Evolutionary conservation across 2,329 filamentous ascomycete species (phyloP).

Genomic region (Fusarium sulawesiense): DNA sequence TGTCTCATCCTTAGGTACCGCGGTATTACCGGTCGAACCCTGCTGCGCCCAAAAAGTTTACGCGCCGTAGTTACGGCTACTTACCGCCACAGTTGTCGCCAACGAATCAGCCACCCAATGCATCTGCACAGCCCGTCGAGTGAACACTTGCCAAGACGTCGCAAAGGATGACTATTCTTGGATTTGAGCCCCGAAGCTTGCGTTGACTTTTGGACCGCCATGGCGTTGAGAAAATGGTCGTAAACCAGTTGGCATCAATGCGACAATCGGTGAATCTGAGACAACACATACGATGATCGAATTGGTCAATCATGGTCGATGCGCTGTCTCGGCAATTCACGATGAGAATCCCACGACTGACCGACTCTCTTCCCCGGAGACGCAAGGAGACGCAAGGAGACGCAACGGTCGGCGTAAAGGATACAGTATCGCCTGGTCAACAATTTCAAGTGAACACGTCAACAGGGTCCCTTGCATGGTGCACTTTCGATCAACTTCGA

Average conservation of each 20-base stretch:
- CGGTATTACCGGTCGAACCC: background rate
- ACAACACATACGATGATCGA: background rate
- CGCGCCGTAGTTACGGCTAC: background rate
- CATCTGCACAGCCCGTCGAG: background rate
- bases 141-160: background rate
- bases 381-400: too few relatives aligned
- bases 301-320: background rate
- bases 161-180: background rate
- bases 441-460: fast-evolving
- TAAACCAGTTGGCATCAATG: background rate
- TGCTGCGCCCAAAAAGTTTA: background rate
- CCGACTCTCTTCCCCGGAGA: background rate
- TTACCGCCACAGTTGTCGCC: background rate
- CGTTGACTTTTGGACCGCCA: too few relatives aligned
- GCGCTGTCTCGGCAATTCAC: background rate
- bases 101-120: background rate
- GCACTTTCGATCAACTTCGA: too few relatives aligned
- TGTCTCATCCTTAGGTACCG: too few relatives aligned
- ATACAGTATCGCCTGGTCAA: too few relatives aligned
- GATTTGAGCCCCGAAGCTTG: background rate
- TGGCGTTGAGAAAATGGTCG: background rate
- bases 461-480: background rate
- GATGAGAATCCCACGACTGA: background rate
- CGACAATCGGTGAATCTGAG: background rate
- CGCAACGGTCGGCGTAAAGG: too few relatives aligned